A percentile compares a stretch with the other conserved stretches of the same genome.
These are phyloP conservation scores for Xerocomus spinulosus DNA, from an alignment of 768 basidiomycete species.

Conservation along the genomic window DNA sequence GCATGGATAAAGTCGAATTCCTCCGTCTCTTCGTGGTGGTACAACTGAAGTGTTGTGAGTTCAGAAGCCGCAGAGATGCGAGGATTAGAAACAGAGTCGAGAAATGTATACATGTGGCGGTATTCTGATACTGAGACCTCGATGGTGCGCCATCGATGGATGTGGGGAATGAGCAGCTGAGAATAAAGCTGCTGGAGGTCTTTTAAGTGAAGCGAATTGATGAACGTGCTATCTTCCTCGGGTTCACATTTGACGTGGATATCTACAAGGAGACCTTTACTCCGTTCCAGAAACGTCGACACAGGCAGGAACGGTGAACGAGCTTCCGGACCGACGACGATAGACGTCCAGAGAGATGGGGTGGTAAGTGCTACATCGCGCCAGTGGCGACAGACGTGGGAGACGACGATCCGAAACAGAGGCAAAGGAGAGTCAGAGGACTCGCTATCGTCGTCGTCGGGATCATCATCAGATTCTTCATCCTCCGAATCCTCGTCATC, in stretches of 20 bases:
- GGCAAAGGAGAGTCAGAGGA: conserved; percentile 10
- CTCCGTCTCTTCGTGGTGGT: conserved; percentile 47
- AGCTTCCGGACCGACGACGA: conserved; percentile 25
- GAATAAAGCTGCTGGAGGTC: no score
- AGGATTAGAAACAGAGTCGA: conserved; percentile 38
- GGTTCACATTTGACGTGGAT: conserved; percentile 46
- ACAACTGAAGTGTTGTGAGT: conserved; percentile 52
- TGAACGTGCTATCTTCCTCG: conserved; percentile 17
- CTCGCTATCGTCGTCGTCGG: conserved; percentile 2
- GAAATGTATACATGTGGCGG: conserved; percentile 41
- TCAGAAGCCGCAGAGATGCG: conserved; percentile 44
- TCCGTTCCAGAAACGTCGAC: conserved; percentile 45
- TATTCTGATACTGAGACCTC: conserved; percentile 45
- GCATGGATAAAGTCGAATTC: conserved; percentile 24
- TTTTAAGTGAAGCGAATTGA: no score
- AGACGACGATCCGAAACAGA: conserved; percentile 51
- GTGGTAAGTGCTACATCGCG: conserved; percentile 48
- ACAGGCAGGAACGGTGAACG: conserved; percentile 43
- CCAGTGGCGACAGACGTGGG: conserved; percentile 62
- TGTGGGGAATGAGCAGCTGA: conserved; percentile 48
- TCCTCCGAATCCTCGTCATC: conserved; percentile 17
- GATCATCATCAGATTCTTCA: background rate
- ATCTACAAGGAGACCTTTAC: conserved; percentile 50
- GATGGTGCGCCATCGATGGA: conserved; percentile 50
- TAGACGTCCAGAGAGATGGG: conserved; percentile 52